phyloP scores from a whole-genome alignment of 1,284 basidiomycete genomes.

The Heterobasidion parviporum region DNA sequence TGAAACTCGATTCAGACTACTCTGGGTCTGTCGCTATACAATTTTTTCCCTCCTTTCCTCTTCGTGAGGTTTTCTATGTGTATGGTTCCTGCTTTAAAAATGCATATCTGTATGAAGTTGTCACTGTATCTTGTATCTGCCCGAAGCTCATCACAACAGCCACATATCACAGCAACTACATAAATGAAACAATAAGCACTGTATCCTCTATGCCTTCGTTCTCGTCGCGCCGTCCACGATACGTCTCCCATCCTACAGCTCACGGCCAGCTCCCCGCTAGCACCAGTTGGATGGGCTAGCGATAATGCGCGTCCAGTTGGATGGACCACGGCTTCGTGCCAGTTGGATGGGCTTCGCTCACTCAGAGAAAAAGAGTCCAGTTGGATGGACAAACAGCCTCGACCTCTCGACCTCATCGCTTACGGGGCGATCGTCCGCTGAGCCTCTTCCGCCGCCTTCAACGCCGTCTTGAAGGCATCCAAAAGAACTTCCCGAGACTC shows the following conservation, averaged over 20 bases:
- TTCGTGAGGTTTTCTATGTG: conserved; percentile 13
- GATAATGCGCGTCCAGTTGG: conserved; percentile 9
- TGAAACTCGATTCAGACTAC: conserved; percentile 54
- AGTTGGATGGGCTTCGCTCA: conserved; percentile 9
- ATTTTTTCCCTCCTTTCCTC: conserved; percentile 19
- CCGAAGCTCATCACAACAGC: background rate
- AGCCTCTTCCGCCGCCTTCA: conserved; percentile 59
- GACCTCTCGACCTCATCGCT: background rate
- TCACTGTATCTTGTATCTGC: background rate
- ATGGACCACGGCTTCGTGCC: conserved; percentile 8
- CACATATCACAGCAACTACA: background rate
- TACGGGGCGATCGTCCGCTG: background rate
- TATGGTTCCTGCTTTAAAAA: background rate
- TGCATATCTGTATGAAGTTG: background rate
- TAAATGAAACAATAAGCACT: background rate
- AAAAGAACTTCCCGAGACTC: conserved; percentile 67
- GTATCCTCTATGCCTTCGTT: background rate
- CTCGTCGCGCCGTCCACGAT: background rate
- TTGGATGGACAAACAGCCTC: conserved; percentile 11
- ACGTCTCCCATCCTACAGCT: background rate
- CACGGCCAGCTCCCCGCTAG: background rate
- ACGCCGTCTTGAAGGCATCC: conserved; percentile 54
- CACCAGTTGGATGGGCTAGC: conserved; percentile 13
- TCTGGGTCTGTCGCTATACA: conserved; percentile 33
- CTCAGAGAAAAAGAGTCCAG: conserved; percentile 4